Base-by-base conservation (phyloP, 768 basidiomycete species). In the Kwoniella europaea region DNA sequence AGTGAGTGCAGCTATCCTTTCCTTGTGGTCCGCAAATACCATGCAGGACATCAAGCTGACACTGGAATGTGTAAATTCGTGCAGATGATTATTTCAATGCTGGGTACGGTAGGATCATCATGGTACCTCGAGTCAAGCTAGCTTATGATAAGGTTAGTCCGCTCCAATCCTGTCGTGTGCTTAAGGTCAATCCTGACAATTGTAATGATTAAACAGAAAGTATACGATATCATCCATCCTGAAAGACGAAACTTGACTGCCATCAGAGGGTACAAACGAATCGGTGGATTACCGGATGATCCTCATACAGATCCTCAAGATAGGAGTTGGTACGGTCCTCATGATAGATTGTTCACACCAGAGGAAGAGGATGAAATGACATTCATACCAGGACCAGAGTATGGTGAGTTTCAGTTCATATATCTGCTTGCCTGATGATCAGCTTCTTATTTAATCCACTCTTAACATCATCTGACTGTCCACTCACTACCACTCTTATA, bases 261-360 rank as follows among this genome's bases (percentile, higher is more conserved):
- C 24, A 98, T 99, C 76, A 89, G 96, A 22, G 95, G 93, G 1
- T 99, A 94, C 84, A 88, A 89, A 27, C 90, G 94, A 35, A 86
- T 99, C n/a, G 96, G 96, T n/a, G 95, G 96, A 3, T 88, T 95
- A 24, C 93, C 95, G 0, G 95, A 99, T 82, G 93, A 98, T 79
- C 96, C 96, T 1, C 90, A 91, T 50, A 94, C 93, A 41, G 96
- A 99, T 80, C 96, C 96, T 15, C 96, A 99, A 84, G 96, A 98
- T 81, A 88, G 95, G 74, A 87, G 90, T 9, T 98, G 96, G 96
- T 98, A 94, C 79, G 96, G 96, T 0, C 96, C 96, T 0, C 96
- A 99, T 81, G 96, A 99, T 78, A 87, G 96, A 12, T 85, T 98
- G 54, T 99, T 99, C 85, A 90, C 91, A 0, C 88, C 90, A 57